phyloP scores from a whole-genome alignment of 2,329 filamentous ascomycete species.

The Xylaria sp. region DNA sequence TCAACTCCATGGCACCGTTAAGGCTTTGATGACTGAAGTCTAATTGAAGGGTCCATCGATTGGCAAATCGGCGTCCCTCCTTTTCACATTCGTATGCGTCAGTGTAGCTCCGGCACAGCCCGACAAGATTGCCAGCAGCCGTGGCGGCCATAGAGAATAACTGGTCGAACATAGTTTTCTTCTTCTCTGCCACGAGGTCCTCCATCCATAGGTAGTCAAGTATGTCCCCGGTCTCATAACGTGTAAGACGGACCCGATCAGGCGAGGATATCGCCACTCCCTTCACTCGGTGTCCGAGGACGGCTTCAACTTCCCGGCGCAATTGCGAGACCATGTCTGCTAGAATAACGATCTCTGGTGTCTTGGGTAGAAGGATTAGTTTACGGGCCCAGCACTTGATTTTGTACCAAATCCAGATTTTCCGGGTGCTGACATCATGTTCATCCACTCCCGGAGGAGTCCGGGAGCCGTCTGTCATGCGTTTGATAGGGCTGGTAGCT shows the following conservation, averaged over 20 bases:
- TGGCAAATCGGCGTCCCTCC: not conserved
- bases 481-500: not conserved
- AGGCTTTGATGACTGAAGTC: not conserved
- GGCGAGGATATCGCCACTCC: not conserved
- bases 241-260: not conserved
- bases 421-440: not conserved
- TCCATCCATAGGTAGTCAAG: not conserved
- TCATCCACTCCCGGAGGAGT: not conserved
- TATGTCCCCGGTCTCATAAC: not conserved
- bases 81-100: not conserved
- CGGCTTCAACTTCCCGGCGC: not conserved
- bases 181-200: not conserved
- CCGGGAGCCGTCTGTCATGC: not conserved
- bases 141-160: not conserved
- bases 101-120: not conserved
- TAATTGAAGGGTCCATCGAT: not conserved
- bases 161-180: not conserved
- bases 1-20: not conserved
- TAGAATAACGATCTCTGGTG: not conserved
- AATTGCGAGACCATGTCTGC: slow-evolving; percentile 2
- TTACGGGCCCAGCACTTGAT: not conserved
- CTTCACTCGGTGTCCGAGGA: not conserved
- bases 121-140: not conserved
- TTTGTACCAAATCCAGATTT: not conserved
- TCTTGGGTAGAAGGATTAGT: not conserved